Evolutionary conservation across 169 alveolate species (phyloP).

Genomic region (Cryptosporidium viatorum): DNA sequence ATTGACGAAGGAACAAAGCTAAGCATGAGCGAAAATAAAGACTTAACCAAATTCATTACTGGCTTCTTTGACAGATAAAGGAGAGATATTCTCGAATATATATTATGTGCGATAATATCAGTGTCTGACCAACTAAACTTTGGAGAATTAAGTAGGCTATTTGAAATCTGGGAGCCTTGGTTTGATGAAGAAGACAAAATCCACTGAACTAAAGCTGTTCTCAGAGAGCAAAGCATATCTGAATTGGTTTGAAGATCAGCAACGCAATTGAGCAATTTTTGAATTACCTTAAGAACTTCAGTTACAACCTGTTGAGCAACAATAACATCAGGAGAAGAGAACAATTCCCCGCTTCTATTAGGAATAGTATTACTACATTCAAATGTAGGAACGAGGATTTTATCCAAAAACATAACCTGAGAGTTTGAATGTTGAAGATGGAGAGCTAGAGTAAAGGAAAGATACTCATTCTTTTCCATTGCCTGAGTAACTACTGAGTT

Average conservation of each 20-base stretch:
- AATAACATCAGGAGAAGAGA: conserved; percentile 33
- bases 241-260: conserved; percentile 19
- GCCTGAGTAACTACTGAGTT: conserved; percentile 42
- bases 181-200: conserved; percentile 27
- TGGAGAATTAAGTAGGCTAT: conserved; percentile 6
- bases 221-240: conserved; percentile 20
- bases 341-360: conserved; percentile 31
- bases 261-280: conserved; percentile 11
- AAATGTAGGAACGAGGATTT: neutral
- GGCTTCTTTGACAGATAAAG: conserved; percentile 41
- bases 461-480: conserved; percentile 21
- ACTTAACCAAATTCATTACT: conserved; percentile 40
- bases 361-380: conserved; percentile 21
- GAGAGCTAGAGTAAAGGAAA: conserved; percentile 37
- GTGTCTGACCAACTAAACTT: conserved; percentile 42
- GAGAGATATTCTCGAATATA: neutral
- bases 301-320: conserved; percentile 60
- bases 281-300: conserved; percentile 25
- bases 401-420: conserved; percentile 22
- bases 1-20: conserved; percentile 32
- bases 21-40: conserved; percentile 16
- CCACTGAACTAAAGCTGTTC: conserved; percentile 58
- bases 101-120: conserved; percentile 32
- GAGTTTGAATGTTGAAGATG: conserved; percentile 57
- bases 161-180: neutral